Evolutionary conservation across 495 filamentous ascomycete species (phyloP).

Genomic region (Neurospora africana): DNA sequence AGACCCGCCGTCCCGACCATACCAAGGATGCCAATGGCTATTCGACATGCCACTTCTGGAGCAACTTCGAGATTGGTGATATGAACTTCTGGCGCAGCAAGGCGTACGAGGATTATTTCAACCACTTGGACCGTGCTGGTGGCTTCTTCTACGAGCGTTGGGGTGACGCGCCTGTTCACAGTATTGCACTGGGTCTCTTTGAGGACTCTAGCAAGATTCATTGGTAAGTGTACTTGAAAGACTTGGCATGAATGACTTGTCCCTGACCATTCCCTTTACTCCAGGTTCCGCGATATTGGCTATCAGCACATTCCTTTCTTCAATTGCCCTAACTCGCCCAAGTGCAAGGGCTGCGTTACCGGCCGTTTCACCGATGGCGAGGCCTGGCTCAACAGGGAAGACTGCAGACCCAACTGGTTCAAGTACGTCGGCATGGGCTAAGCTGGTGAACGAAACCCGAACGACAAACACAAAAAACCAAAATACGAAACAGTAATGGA

Average conservation of each 20-base stretch:
- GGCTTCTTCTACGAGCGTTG: slow-evolving; percentile 99
- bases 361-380: slow-evolving; percentile 85
- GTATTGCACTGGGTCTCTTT: slow-evolving; percentile 87
- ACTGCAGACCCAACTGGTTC: slow-evolving; percentile 96
- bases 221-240: slow-evolving; percentile 53
- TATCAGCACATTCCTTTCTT: slow-evolving; percentile 98
- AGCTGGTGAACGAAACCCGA: not conserved
- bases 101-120: slow-evolving; percentile 90
- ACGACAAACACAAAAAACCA: not conserved
- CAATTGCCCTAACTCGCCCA: slow-evolving; percentile 94
- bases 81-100: slow-evolving; percentile 90
- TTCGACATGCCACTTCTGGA: slow-evolving; percentile 99
- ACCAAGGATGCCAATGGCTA: slow-evolving; percentile 75
- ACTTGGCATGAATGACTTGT: not conserved
- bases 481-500: not conserved
- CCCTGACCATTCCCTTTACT: not conserved
- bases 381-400: slow-evolving; percentile 71
- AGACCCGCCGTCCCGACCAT: slow-evolving; percentile 64
- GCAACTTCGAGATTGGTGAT: slow-evolving; percentile 96
- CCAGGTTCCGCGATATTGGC: slow-evolving; percentile 97
- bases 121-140: slow-evolving; percentile 85
- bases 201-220: slow-evolving; percentile 86
- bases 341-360: slow-evolving; percentile 79
- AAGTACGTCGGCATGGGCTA: slow-evolving; percentile 79
- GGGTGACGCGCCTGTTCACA: slow-evolving; percentile 98